These are phyloP conservation scores for Candolleomyces efflorescens DNA, from an alignment of 768 basidiomycete genomes.

Conservation along the genomic window DNA sequence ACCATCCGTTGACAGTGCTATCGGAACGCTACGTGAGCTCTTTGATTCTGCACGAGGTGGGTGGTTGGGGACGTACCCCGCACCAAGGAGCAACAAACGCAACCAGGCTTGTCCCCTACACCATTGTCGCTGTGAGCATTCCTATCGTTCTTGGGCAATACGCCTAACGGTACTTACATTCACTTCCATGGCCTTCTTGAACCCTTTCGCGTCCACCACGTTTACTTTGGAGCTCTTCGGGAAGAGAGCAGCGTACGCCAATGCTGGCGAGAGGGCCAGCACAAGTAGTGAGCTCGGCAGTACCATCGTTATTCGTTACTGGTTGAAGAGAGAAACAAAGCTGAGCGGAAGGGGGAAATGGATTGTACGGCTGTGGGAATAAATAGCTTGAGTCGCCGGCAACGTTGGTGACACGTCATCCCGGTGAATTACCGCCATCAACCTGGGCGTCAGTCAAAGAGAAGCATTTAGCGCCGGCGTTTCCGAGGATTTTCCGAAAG, in stretches of 20 bases:
- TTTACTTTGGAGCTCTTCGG: slow-evolving; percentile 55
- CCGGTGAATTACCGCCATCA: background rate
- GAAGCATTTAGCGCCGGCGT: background rate
- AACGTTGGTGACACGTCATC: slow-evolving; percentile 12
- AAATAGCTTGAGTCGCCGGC: background rate
- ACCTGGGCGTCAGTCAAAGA: background rate
- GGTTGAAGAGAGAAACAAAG: background rate
- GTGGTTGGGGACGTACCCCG: too few relatives aligned
- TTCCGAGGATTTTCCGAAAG: background rate
- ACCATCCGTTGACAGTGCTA: slow-evolving; percentile 84
- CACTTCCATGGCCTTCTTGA: slow-evolving; percentile 66
- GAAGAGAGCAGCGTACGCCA: slow-evolving; percentile 49
- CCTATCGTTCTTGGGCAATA: background rate
- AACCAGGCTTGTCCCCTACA: slow-evolving; percentile 69
- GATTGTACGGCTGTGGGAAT: slow-evolving; percentile 1
- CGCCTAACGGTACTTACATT: slow-evolving; percentile 49
- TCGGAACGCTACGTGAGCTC: background rate
- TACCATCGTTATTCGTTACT: slow-evolving; percentile 20
- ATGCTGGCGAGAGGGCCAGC: slow-evolving; percentile 37
- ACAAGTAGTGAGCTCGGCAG: slow-evolving; percentile 33
- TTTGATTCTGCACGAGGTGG: background rate
- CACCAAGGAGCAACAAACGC: slow-evolving; percentile 98
- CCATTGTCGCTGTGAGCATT: background rate
- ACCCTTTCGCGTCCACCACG: slow-evolving; percentile 65
- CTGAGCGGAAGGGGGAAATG: background rate